Evolutionary conservation across 495 filamentous ascomycete species (phyloP).

Genomic region (Penicillium cinerascens): DNA sequence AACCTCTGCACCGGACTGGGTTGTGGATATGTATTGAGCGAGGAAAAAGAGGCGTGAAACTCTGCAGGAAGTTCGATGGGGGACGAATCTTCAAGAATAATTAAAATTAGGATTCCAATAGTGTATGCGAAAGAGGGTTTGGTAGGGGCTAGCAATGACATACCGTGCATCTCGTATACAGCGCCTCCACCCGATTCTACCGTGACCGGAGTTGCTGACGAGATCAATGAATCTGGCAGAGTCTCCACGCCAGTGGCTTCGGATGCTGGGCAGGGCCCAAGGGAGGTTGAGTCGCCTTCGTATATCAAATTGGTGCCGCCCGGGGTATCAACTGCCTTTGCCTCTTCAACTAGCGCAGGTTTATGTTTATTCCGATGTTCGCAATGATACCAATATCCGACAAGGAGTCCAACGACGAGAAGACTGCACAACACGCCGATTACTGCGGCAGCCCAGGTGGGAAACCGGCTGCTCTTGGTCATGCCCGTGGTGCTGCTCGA

Average conservation of each 20-base stretch:
- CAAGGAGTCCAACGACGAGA: conserved; percentile 54
- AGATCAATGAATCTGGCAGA: conserved; percentile 19
- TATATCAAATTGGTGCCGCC: conserved; percentile 12
- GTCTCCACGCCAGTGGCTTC: conserved; percentile 13
- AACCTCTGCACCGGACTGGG: neutral
- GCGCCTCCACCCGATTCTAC: conserved; percentile 22
- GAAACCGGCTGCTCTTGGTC: conserved; percentile 39
- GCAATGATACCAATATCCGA: conserved; percentile 52
- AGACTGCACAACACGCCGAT: conserved; percentile 66
- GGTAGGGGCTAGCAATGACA: neutral
- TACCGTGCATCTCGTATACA: conserved; percentile 24
- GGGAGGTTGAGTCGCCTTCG: conserved; percentile 10
- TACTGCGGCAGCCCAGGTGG: conserved; percentile 59
- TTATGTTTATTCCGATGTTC: conserved; percentile 35
- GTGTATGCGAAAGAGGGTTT: no score
- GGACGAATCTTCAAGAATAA: conserved; percentile 12
- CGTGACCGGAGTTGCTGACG: conserved; percentile 14
- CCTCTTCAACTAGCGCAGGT: neutral
- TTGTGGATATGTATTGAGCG: neutral
- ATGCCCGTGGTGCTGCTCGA: conserved; percentile 5
- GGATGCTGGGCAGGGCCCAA: conserved; percentile 7
- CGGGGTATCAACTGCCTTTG: conserved; percentile 4
- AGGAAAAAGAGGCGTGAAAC: conserved; percentile 4
- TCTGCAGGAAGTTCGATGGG: conserved; percentile 16
- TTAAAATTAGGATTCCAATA: neutral